These are phyloP conservation scores for Nakaseomyces delphensis DNA, from an alignment of 1,139 yeast species.

Conservation along the genomic window DNA sequence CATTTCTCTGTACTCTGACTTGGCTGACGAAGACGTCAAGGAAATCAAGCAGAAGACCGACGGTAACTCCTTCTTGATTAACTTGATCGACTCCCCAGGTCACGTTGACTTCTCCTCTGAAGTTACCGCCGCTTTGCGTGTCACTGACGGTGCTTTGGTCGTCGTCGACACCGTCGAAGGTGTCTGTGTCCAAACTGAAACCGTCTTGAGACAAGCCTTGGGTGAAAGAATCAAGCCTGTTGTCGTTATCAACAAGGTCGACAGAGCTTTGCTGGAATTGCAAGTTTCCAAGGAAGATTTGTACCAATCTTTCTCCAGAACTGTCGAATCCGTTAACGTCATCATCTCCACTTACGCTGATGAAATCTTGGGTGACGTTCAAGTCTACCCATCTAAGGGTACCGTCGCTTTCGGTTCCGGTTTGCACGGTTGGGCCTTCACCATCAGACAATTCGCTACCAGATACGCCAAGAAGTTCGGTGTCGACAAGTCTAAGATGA, in stretches of 20 bases:
- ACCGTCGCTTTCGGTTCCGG: slow-evolving; percentile 99
- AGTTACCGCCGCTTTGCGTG: slow-evolving; percentile 99
- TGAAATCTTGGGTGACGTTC: slow-evolving; percentile 85
- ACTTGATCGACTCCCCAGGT: slow-evolving; percentile 99
- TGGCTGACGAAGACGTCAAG: slow-evolving; percentile 84
- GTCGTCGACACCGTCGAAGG: slow-evolving; percentile 99
- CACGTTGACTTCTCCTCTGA: slow-evolving; percentile 99
- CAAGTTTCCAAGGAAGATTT: slow-evolving; percentile 98
- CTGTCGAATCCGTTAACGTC: slow-evolving; percentile 98
- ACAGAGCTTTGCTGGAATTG: slow-evolving; percentile 98
- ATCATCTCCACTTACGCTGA: slow-evolving; percentile 94
- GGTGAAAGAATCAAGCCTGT: slow-evolving; percentile 99
- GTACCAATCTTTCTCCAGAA: slow-evolving; percentile 97
- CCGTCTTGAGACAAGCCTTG: slow-evolving; percentile 97
- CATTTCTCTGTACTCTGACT: slow-evolving; percentile 86
- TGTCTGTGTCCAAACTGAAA: slow-evolving; percentile 99
- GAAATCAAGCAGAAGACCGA: slow-evolving; percentile 93
- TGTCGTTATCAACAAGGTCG: slow-evolving; percentile 97
- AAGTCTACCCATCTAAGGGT: slow-evolving; percentile 98
- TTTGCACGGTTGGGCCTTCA: slow-evolving; percentile 99
- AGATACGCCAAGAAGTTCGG: slow-evolving; percentile 99
- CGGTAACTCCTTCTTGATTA: slow-evolving; percentile 91
- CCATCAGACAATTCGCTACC: slow-evolving; percentile 96
- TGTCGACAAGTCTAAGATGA: slow-evolving; percentile 96
- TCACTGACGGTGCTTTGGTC: slow-evolving; percentile 99